These are phyloP conservation scores for Salix caprea DNA, from an alignment of 345 rosid genomes.

Conservation along the genomic window DNA sequence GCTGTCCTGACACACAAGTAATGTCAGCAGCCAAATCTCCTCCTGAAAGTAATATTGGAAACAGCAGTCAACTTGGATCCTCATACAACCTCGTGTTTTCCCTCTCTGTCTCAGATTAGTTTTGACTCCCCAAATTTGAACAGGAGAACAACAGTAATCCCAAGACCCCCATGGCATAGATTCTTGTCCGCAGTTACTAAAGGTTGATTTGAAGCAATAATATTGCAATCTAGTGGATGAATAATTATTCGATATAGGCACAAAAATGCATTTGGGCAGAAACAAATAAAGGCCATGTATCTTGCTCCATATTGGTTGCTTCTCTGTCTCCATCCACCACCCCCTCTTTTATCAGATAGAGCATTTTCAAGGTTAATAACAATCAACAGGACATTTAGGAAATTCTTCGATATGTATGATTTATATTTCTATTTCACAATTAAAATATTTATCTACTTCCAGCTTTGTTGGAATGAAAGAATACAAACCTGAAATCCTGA, in stretches of 20 bases:
- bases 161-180: neutral
- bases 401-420: neutral
- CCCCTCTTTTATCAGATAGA: neutral
- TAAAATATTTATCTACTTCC: neutral
- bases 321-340: neutral
- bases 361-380: neutral
- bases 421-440: neutral
- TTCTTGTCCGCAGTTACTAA: neutral
- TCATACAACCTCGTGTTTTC: neutral
- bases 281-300: neutral
- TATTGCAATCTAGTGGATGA: neutral
- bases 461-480: neutral
- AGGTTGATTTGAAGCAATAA: neutral
- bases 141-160: neutral
- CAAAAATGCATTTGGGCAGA: neutral
- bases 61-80: neutral
- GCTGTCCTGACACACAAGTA: slow-evolving; percentile 63
- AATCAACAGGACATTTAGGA: neutral
- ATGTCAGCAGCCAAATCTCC: slow-evolving; percentile 84
- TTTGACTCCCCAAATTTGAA: neutral
- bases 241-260: neutral
- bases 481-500: slow-evolving; percentile 73
- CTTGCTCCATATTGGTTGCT: neutral
- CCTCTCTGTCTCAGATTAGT: neutral
- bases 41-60: slow-evolving; percentile 37